Base-by-base conservation (phyloP, 1,284 basidiomycete genomes). In the Macrocystidia cucumis region DNA sequence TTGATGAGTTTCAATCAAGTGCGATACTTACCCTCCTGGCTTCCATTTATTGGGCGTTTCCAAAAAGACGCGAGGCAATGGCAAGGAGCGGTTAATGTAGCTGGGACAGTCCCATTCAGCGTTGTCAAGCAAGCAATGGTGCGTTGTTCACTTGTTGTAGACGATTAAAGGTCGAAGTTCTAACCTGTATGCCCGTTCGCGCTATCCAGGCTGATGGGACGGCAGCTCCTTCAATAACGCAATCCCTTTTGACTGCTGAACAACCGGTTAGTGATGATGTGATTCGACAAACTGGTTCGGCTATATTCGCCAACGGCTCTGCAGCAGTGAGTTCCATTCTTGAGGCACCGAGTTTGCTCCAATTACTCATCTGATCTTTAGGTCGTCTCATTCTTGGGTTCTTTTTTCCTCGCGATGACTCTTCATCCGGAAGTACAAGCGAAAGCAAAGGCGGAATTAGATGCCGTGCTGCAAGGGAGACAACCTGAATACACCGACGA, bases 401-500 rank as follows among this genome's bases (percentile, higher is more conserved):
- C 22, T 2, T 35, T 35, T 20, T 17, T 35, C n/a, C 34, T 43
- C 24, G 44, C 44, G 9, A 38, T 45, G 39, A 21, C 38, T 9
- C 31, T 19, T n/a, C 32, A 37, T 13, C 41, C 44, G 1, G 41
- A 45, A 3, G 32, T 41, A 2, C 42, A 41, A 28, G 29, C 24
- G 20, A 40, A 43, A 31, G 39, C 42, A 6, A 39, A 41, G n/a
- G 21, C 29, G 16, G 42, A 45, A 31, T 19, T 39, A 9, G 44
- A 45, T 37, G 17, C 21, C 1, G 29, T 13, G 34, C 37, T 35
- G 29, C 34, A 4, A n/a, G 28, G 13, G 9, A 27, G 26, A 24
- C 22, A 42, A 8, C 43, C 43, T 12, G 49, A 40, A 7, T 37
- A 51, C 2, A 19, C 34, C n/a, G 54, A 58, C 37, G 40, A 39